Conservation (phyloP, 805 yeast genomes). For the Candida lessepsii region DNA sequence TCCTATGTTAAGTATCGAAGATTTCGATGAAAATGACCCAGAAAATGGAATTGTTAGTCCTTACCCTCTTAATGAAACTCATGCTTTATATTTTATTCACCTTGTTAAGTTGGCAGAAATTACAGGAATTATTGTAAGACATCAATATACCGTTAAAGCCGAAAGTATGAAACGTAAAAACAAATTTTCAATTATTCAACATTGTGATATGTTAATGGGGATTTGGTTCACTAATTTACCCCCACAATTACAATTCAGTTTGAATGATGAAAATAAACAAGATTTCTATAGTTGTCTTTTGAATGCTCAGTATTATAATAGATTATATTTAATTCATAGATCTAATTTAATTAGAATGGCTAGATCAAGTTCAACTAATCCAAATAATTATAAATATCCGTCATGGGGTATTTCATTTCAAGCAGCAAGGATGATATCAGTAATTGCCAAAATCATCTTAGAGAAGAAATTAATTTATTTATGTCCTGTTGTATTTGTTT, state of each 20-base stretch:
- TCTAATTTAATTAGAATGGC: conserved; percentile 60
- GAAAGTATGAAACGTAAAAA: conserved; percentile 49
- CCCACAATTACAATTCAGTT: conserved; percentile 57
- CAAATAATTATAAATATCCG: conserved; percentile 52
- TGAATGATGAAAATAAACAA: conserved; percentile 53
- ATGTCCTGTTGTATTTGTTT: conserved; percentile 60
- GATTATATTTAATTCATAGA: conserved; percentile 69
- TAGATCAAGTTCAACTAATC: conserved; percentile 36
- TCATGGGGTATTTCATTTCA: conserved; percentile 83
- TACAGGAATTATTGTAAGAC: conserved; percentile 64
- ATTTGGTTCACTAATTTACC: conserved; percentile 73
- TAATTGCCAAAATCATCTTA: conserved; percentile 55
- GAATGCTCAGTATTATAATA: conserved; percentile 68
- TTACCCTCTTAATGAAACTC: conserved; percentile 46
- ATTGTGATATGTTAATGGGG: conserved; percentile 75
- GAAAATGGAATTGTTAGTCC: conserved; percentile 30
- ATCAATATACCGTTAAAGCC: conserved; percentile 70
- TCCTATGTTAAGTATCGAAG: conserved; percentile 65
- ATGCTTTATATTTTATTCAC: conserved; percentile 59
- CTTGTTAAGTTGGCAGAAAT: conserved; percentile 67
- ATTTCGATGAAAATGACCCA: conserved; percentile 54
- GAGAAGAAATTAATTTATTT: conserved; percentile 48
- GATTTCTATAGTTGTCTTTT: conserved; percentile 57
- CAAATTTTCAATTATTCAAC: conserved; percentile 50
- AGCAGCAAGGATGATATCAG: conserved; percentile 73